These are phyloP conservation scores for Leccinum longicurvipes DNA, from an alignment of 768 basidiomycete genomes.

Conservation along the genomic window DNA sequence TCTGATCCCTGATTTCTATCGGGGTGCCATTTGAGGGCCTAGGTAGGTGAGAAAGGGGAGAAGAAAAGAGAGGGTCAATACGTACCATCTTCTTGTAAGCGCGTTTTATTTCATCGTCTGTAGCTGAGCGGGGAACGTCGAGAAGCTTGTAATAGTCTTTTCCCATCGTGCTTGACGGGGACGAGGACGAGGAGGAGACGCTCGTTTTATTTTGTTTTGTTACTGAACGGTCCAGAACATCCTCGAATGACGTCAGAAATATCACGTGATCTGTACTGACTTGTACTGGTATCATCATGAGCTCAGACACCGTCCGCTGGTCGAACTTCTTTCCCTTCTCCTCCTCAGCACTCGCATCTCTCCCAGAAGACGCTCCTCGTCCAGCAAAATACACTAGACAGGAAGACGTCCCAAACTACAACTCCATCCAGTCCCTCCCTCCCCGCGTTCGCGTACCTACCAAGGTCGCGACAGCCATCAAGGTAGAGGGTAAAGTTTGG, in stretches of 20 bases:
- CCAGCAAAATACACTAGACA: slow-evolving; percentile 58
- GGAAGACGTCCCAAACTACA: slow-evolving; percentile 68
- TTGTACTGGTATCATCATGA: neutral
- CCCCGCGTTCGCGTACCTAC: slow-evolving; percentile 71
- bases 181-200: too few relatives aligned
- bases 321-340: slow-evolving; percentile 72
- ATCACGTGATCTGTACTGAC: slow-evolving; percentile 7
- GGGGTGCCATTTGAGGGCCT: slow-evolving; percentile 94
- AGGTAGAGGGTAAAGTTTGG: slow-evolving; percentile 95
- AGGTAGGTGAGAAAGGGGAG: slow-evolving; percentile 13
- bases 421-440: slow-evolving; percentile 41
- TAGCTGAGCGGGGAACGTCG: slow-evolving; percentile 68
- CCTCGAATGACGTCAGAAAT: slow-evolving; percentile 29
- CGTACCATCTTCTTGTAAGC: slow-evolving; percentile 92
- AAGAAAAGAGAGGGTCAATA: neutral
- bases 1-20: slow-evolving; percentile 87
- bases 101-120: slow-evolving; percentile 86
- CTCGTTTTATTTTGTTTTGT: neutral
- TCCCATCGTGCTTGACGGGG: slow-evolving; percentile 48
- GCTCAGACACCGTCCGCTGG: slow-evolving; percentile 34
- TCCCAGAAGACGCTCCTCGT: slow-evolving; percentile 38
- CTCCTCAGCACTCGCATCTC: slow-evolving; percentile 50
- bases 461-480: slow-evolving; percentile 77
- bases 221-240: slow-evolving; percentile 36
- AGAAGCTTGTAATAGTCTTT: slow-evolving; percentile 87